Conservation (phyloP, 169 alveolate genomes). For the Theileria orientalis region DNA sequence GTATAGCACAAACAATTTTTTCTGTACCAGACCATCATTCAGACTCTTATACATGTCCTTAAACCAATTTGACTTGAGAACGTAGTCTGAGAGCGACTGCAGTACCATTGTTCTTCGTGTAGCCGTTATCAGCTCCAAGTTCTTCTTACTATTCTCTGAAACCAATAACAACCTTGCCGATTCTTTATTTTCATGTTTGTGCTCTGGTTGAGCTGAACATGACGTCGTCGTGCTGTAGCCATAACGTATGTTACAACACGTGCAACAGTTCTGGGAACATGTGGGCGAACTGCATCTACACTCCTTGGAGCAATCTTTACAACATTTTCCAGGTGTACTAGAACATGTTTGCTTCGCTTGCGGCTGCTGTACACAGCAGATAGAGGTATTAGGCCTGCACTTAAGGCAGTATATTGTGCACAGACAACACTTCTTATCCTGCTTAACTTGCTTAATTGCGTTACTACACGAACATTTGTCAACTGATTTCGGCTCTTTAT, state of each 20-base stretch:
- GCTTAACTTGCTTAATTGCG: not conserved
- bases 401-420: not conserved
- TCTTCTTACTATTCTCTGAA: slow-evolving; percentile 6
- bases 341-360: not conserved
- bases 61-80: not conserved
- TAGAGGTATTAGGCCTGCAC: too few species aligned
- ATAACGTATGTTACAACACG: not conserved
- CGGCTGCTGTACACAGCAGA: too few species aligned
- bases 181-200: not conserved
- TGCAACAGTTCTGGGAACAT: not conserved
- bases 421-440: not conserved
- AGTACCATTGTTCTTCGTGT: slow-evolving; percentile 8
- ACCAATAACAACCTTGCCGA: not conserved
- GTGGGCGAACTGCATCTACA: not conserved
- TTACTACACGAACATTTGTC: not conserved
- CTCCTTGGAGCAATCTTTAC: not conserved
- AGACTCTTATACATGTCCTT: not conserved
- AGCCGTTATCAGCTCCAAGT: not conserved
- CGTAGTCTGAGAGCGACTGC: not conserved
- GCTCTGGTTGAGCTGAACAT: too few species aligned
- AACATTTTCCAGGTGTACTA: not conserved
- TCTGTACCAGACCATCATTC: not conserved
- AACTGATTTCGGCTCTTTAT: too few species aligned
- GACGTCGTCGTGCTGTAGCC: too few species aligned
- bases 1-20: not conserved